Base-by-base conservation (phyloP, 2,329 filamentous ascomycete genomes). In the Colletotrichum somersetense region DNA sequence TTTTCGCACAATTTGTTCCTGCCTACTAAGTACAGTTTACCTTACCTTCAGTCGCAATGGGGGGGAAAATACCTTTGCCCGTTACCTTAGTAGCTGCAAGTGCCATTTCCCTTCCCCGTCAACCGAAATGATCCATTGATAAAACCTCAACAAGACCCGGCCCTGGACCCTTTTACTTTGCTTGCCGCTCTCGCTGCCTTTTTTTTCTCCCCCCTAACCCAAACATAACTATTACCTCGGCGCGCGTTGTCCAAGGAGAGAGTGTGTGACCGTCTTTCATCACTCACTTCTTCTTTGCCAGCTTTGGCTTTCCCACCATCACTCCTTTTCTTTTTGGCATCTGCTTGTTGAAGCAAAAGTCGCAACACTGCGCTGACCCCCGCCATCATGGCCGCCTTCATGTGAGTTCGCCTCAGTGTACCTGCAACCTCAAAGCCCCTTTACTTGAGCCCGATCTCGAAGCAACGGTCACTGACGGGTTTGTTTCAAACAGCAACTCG, bases 401-500 rank as follows among this genome's bases (percentile, higher is more conserved):
- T 72, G 70, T 72, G 59, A 61, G 70, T 72, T 12, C 26, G 40
- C 55, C 46, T 48, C 46, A 23, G 20, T 44, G 42, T 38, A 53
- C 14, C 23, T 46, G n/a, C 50, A 40, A 23, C 26, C 58, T 40
- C 42, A 16, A 26, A 8, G 23, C n/a, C 59, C 55, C 46, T 42
- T 52, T n/a, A 62, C 40, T 53, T 44, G 23, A 26, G 20, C 44
- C 23, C 20, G 40, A 56, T 58, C 61, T 74, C 62, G 53, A 42
- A 58, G 44, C 33, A 44, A 38, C 38, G 61, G 62, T 12, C 35
- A 42, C 66, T 75, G 57, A 76, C 48, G 33, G 46, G 44, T 53
- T 20, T 55, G 44, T 65, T n/a, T 62, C 48, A 75, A 63, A 64
- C 68, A 88, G 87, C 72, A 89, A 89, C 80, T 82, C 86, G 76